Base-by-base conservation (phyloP, 2,329 filamentous ascomycete genomes). In the Cordyceps javanica region DNA sequence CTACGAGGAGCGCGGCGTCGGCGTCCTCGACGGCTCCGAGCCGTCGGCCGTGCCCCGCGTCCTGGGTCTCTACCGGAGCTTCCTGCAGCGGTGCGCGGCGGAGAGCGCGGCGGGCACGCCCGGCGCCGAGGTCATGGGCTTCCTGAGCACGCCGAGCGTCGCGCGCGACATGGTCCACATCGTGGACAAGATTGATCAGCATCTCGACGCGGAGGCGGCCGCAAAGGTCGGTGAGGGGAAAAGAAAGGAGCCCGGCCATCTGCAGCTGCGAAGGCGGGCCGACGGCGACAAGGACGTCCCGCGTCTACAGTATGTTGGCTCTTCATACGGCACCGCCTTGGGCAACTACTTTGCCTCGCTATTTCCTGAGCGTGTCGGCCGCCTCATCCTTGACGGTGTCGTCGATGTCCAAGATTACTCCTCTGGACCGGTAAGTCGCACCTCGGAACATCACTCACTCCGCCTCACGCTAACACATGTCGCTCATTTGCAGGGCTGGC, bases 271-370 rank as follows among this genome's bases (percentile, higher is more conserved):
- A 8, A 19, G 58, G 45, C 23, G 45, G 10, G 30, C 16, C 6
- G 36, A 50, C 25, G 11, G 34, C 14, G 42, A 54, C 49, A 50
- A 26, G 4, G 57, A 60, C 14, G 45, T 53, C 42, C 45, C 62
- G 7, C 60, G 61, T 10, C 59, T 76, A 30, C 70, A 72, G 59
- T 78, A 76, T 59, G 75, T 73, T 70, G 74, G 75, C 0, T 69
- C 76, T 45, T 75, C 72, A 14, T 79, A 78, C 69, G 19, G 61
- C 10, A 62, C 58, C 16, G 16, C 59, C 0, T 28, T 63, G 9
- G 62, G 62, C 0, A 63, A 62, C 45, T 58, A 59, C 0, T 62
- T 63, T 42, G 62, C 62, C 1, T 63, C 62, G 0, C 58, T 63
- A 50, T 63, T 56, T 14, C 62, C 62, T 2, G 62, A 62, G 3